Evolutionary conservation across 2,329 filamentous ascomycete genomes (phyloP), one percentile per base, ranked within the genome.

Genomic region (Aspergillus tanneri): DNA sequence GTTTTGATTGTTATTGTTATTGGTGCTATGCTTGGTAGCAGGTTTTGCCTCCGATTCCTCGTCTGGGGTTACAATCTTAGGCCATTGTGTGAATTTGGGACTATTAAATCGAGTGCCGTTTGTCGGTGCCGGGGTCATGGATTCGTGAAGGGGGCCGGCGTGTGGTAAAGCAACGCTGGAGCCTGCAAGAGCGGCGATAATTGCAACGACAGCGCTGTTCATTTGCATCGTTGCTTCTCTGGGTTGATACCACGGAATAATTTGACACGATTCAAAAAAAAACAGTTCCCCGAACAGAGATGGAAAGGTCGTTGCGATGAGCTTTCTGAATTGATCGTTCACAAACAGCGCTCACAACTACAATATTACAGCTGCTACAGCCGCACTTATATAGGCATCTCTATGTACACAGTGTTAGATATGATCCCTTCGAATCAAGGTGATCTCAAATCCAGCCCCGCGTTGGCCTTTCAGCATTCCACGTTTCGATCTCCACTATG

Each of bases 51-150:
- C n/a, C n/a, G n/a, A n/a, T n/a, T n/a, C n/a, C n/a, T n/a, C n/a
- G n/a, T n/a, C n/a, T n/a, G n/a, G n/a, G 23, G 39, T 30, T 25
- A 42, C 30, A 25, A 42, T 42, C 25, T 32, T 32, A 21, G 39
- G 39, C 39, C 39, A 42, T 11, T 42, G 14, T 27, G 24, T 42
- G 34, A 14, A n/a, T n/a, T n/a, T n/a, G n/a, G n/a, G n/a, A n/a
- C n/a, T 18, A 34, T 10, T 4, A 18, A 18, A 4, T 14, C 30
- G 30, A 16, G 10, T 14, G 30, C 6, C 11, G 39, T 30, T 11
- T 42, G 39, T n/a, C 10, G 19, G 8, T 27, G 19, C 25, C 14
- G 37, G 37, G 22, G 22, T 11, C n/a, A 5, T 27, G 11, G 37
- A 40, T 25, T 25, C 22, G 22, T 23, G 39, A 19, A 28, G 27